These are phyloP conservation scores for Candida cerambycidarum DNA, from an alignment of 805 yeast genomes.

Conservation along the genomic window DNA sequence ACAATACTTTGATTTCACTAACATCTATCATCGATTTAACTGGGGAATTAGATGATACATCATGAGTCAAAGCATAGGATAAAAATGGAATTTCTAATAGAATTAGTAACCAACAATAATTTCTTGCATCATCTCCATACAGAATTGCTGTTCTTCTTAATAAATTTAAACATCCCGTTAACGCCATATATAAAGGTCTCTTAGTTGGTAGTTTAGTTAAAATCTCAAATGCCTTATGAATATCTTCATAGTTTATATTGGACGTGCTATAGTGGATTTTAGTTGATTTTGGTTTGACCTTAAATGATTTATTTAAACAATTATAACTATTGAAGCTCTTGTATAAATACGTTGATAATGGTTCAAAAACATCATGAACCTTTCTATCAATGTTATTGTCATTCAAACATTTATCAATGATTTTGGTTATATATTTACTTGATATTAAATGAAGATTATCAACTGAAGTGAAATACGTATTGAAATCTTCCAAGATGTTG, in stretches of 20 bases:
- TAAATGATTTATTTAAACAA: constrained; percentile 58
- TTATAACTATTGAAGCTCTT: constrained; percentile 47
- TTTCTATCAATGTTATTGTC: constrained; percentile 16
- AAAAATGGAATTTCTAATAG: constrained; percentile 69
- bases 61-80: constrained; percentile 44
- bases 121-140: constrained; percentile 38
- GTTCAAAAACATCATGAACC: constrained; percentile 41
- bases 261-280: constrained; percentile 44
- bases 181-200: constrained; percentile 56
- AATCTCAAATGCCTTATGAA: constrained; percentile 46
- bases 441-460: constrained; percentile 24
- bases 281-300: constrained; percentile 22
- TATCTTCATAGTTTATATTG: constrained; percentile 50
- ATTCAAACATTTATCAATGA: constrained; percentile 34
- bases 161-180: constrained; percentile 51
- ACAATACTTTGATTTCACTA: constrained; percentile 52
- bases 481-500: constrained; percentile 22
- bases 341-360: constrained; percentile 50
- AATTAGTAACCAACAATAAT: constrained; percentile 60
- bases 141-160: constrained; percentile 49
- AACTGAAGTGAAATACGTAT: constrained; percentile 1
- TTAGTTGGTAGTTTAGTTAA: constrained; percentile 56
- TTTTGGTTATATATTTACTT: constrained; percentile 28
- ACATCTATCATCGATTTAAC: constrained; percentile 34
- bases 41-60: constrained; percentile 13